Evolutionary conservation across 2,329 filamentous ascomycete genomes (phyloP).

Genomic region (Paramyrothecium roridum): DNA sequence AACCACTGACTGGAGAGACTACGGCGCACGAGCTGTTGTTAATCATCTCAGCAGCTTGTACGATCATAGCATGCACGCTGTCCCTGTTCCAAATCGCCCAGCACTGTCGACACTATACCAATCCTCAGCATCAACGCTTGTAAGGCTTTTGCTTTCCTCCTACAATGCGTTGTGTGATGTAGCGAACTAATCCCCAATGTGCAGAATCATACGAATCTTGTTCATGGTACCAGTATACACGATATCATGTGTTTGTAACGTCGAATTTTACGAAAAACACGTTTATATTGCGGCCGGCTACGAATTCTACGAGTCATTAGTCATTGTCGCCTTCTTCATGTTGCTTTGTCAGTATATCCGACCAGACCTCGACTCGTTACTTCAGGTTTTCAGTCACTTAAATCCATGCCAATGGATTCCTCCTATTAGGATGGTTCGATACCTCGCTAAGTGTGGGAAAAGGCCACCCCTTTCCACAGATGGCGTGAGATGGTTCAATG

Average conservation of each 20-base stretch:
- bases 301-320: slow-evolving; percentile 87
- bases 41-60: too few relatives aligned
- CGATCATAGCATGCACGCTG: too few relatives aligned
- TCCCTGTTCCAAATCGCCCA: too few relatives aligned
- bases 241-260: slow-evolving; percentile 66
- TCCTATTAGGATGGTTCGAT: slow-evolving; percentile 66
- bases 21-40: too few relatives aligned
- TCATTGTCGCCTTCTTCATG: slow-evolving; percentile 83
- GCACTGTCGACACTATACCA: too few relatives aligned
- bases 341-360: slow-evolving; percentile 79
- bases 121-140: too few relatives aligned
- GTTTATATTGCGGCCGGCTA: slow-evolving; percentile 79
- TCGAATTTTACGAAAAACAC: slow-evolving; percentile 71
- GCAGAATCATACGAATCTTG: slow-evolving; percentile 81
- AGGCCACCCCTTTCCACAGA: too few relatives aligned
- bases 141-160: too few relatives aligned
- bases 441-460: neutral
- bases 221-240: slow-evolving; percentile 87
- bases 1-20: too few relatives aligned
- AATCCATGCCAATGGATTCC: slow-evolving; percentile 77
- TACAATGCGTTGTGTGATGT: too few relatives aligned
- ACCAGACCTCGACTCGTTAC: slow-evolving; percentile 74
- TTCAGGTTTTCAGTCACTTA: slow-evolving; percentile 73
- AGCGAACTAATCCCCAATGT: too few relatives aligned
- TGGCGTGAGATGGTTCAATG: slow-evolving; percentile 88